A percentile compares a stretch with the other conserved stretches of the same genome.
Evolutionary conservation across 176 grass and related monocot genomes (phyloP).

Genomic region (Oryza punctata): DNA sequence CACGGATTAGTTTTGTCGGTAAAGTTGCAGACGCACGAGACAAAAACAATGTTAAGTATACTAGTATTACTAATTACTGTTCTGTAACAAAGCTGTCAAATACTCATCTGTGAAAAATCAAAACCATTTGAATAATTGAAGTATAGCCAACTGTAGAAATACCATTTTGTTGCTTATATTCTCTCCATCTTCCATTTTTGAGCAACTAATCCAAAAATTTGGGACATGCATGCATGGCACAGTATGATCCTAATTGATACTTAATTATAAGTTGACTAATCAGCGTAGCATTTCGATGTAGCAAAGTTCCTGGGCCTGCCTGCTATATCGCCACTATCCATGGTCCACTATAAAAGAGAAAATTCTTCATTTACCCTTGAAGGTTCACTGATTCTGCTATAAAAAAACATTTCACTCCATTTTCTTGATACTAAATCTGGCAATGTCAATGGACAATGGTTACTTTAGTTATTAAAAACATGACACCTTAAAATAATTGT

Average conservation of each 20-base stretch:
- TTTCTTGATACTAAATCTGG: background rate
- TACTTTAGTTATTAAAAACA: background rate
- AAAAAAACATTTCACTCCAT: background rate
- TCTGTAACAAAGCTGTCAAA: background rate
- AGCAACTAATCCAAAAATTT: no score
- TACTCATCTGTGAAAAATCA: background rate
- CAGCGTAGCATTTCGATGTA: background rate
- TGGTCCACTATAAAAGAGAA: background rate
- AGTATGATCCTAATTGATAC: no score
- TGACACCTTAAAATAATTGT: background rate
- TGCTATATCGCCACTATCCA: background rate
- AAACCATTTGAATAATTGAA: background rate
- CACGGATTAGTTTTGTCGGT: background rate
- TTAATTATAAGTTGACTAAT: background rate
- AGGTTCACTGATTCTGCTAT: background rate
- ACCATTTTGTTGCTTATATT: no score
- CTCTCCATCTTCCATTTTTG: no score
- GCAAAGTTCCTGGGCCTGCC: background rate
- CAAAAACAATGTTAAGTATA: background rate
- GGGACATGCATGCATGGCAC: background rate
- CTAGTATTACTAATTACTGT: background rate
- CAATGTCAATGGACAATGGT: background rate
- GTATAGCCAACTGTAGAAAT: background rate
- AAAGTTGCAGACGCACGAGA: background rate
- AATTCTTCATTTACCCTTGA: background rate